Evolutionary conservation across 371 early-diverging fungal genomes (phyloP).

Genomic region (Mortierella sp.): DNA sequence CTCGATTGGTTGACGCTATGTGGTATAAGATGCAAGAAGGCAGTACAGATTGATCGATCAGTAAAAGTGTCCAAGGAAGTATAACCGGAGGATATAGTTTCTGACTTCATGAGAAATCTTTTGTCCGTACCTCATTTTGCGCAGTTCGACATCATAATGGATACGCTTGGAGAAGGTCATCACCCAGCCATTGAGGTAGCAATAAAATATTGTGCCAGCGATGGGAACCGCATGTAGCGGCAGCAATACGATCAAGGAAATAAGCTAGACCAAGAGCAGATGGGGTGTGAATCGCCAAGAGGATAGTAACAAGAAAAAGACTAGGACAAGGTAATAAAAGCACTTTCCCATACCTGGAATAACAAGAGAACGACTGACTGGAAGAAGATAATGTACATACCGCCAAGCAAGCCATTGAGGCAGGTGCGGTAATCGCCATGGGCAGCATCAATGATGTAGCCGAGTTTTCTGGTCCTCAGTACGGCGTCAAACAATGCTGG

Average conservation of each 20-base stretch:
- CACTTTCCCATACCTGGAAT: conserved; percentile 26
- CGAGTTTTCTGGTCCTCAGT: conserved; percentile 37
- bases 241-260: conserved; percentile 67
- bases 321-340: background rate
- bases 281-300: too few species aligned
- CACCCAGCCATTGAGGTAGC: conserved; percentile 74
- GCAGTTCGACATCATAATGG: conserved; percentile 72
- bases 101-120: background rate
- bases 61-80: background rate
- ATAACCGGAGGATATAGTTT: too few species aligned
- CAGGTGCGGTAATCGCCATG: conserved; percentile 52
- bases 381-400: conserved; percentile 43
- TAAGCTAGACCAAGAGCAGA: conserved; percentile 44
- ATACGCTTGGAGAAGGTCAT: conserved; percentile 62
- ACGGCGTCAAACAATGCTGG: conserved; percentile 53
- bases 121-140: conserved; percentile 49
- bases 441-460: conserved; percentile 43
- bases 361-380: conserved; percentile 45
- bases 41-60: background rate
- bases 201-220: conserved; percentile 67
- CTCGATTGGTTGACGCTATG: conserved; percentile 63
- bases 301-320: background rate
- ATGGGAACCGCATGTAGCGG: conserved; percentile 76
- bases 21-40: background rate
- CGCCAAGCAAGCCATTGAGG: conserved; percentile 32